Conservation (phyloP, 768 basidiomycete species). For the Hericium erinaceus region DNA sequence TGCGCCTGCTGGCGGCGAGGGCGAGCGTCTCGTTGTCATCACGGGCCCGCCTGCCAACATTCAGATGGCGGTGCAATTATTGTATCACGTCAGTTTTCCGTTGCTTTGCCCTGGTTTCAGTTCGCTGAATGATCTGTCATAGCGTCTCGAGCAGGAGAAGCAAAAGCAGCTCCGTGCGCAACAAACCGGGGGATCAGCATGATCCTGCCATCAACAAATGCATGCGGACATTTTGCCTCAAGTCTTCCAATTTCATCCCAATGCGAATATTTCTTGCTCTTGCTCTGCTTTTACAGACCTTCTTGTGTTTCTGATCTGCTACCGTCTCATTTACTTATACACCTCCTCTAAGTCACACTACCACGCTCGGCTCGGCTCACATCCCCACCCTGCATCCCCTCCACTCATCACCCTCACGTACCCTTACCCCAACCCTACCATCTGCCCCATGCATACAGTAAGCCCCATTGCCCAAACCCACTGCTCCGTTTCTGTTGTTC, state of each 20-base stretch:
- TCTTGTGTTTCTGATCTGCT: neutral
- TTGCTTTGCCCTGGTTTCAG: neutral
- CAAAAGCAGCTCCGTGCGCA: conserved; percentile 59
- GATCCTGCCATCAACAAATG: neutral
- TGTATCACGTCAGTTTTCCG: conserved; percentile 62
- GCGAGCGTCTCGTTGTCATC: conserved; percentile 91
- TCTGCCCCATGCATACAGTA: neutral
- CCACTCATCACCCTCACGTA: neutral
- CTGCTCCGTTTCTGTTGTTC: neutral
- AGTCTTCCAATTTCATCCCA: too few relatives aligned
- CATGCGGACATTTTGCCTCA: too few relatives aligned
- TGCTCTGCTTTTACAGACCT: neutral
- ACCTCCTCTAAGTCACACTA: neutral
- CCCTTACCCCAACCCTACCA: neutral
- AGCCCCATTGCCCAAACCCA: neutral
- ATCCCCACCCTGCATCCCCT: neutral
- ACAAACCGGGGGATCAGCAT: neutral
- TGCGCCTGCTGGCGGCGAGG: conserved; percentile 68
- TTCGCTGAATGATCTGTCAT: neutral
- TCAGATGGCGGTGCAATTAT: conserved; percentile 88
- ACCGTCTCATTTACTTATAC: neutral
- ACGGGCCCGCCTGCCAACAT: conserved; percentile 94
- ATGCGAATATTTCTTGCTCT: neutral
- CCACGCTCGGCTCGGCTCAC: neutral
- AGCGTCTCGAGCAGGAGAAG: conserved; percentile 86